Conservation (phyloP, 441 rosid genomes). For the Pelargonium myrrhifolium region DNA sequence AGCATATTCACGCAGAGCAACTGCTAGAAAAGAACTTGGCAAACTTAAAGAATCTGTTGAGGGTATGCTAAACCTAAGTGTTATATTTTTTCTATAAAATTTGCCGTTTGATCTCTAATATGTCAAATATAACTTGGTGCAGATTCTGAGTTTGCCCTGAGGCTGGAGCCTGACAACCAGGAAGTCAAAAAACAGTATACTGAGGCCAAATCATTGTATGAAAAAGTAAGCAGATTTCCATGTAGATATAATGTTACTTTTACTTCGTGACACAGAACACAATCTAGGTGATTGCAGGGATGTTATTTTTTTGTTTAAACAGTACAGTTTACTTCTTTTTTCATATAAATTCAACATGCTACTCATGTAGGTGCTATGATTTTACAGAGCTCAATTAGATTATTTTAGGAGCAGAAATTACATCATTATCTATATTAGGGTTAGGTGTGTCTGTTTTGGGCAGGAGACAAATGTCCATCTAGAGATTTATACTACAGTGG, state of each 20-base stretch:
- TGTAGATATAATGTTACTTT: background rate
- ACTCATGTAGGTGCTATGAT: too few species aligned
- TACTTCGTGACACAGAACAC: slow-evolving; percentile 3
- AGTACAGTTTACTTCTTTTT: background rate
- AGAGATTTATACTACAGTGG: background rate
- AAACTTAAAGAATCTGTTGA: slow-evolving; percentile 66
- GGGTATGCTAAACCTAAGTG: slow-evolving; percentile 34
- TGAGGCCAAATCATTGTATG: slow-evolving; percentile 57
- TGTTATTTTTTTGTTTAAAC: background rate
- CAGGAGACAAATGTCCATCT: background rate
- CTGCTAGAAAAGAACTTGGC: slow-evolving; percentile 73
- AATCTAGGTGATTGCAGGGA: background rate
- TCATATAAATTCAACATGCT: slow-evolving; percentile 1
- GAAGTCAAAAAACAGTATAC: slow-evolving; percentile 75
- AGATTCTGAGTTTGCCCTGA: slow-evolving; percentile 87
- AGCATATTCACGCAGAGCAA: slow-evolving; percentile 89
- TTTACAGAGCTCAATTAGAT: background rate
- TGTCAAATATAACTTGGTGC: slow-evolving; percentile 28
- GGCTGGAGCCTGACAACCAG: slow-evolving; percentile 77
- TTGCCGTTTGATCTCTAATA: slow-evolving; percentile 19
- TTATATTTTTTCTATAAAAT: slow-evolving; percentile 3
- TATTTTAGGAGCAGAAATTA: background rate
- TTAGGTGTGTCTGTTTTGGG: background rate
- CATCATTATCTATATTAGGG: background rate
- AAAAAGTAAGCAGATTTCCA: slow-evolving; percentile 43